Base-by-base conservation (phyloP, 176 grass and related monocot species). In the Cenchrus americanus region DNA sequence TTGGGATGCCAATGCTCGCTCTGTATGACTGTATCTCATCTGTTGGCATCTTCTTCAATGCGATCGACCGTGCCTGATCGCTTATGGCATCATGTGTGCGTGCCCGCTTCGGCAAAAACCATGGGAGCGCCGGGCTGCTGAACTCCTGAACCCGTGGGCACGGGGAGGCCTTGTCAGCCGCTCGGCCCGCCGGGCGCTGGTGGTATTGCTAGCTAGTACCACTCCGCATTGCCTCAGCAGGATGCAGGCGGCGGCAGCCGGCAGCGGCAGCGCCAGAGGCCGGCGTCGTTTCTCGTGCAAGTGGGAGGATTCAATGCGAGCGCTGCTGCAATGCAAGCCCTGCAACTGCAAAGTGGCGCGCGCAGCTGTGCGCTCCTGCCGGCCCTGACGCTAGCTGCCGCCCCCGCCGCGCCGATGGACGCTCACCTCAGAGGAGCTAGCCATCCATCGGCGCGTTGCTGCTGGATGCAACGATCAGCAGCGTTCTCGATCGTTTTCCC, bases 401-500 rank as follows among this genome's bases (percentile, higher is more conserved):
- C 18, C 21, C 21, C 58, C 24, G 12, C 59, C 22, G 58, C 26
- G 5, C 62, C 14, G 4, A 12, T 24, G 4, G 43, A 59, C 55
- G 55, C 55, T 59, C 55, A 4, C 19, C 58, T 14, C 23, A 14
- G 60, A 62, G 23, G 27, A 30, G 27, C 27, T 30, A 30, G 27
- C 27, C 34, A 37, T 37, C 27, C 63, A 37, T 34, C 63, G 63
- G 5, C 7, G 8, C 49, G 12, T 10, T 14, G 71, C 17, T 27
- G 70, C 49, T 75, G 26, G 50, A 21, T 21, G 18, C 73, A 3
- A 18, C 48, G 23, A 61, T 13, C 21, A 4, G 21, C 68, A 23
- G 14, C 24, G 74, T 18, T 78, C 42, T 69, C 32, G 46, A 71
- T 71, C 84, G 76, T 72, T 78, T 78, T 79, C 83, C 5, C 5